A percentile compares a stretch with the other conserved stretches of the same genome.
Conservation (phyloP, 257 asterid genomes). For the Cynanchum wilfordii region DNA sequence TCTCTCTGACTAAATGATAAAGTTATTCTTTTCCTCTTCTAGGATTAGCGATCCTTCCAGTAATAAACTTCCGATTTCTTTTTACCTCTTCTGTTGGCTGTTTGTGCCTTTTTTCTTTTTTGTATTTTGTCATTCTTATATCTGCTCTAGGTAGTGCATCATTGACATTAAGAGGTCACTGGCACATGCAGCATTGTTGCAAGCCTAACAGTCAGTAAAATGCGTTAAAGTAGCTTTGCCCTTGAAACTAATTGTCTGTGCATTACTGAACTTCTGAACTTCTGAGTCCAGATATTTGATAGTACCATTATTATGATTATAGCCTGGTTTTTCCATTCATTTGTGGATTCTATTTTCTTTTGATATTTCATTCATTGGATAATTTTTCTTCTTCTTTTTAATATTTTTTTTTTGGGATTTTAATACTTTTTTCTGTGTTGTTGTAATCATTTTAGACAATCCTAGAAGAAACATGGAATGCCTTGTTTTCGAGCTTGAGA, state of each 20-base stretch:
- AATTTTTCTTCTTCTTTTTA: neutral
- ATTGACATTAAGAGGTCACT: neutral
- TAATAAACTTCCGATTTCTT: neutral
- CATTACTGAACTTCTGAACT: neutral
- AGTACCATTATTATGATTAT: neutral
- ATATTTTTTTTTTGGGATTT: neutral
- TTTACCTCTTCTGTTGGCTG: neutral
- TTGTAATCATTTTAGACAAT: slow-evolving; percentile 45
- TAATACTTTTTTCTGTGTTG: neutral
- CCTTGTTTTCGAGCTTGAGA: slow-evolving; percentile 71
- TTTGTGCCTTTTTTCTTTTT: neutral
- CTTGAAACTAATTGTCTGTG: neutral
- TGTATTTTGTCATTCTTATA: neutral
- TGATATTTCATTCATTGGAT: neutral
- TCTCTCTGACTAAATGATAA: neutral
- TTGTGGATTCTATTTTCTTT: slow-evolving; percentile 2
- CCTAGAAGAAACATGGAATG: slow-evolving; percentile 91
- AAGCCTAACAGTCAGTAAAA: neutral
- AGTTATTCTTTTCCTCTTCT: neutral
- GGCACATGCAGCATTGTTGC: neutral
- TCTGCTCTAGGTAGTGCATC: neutral
- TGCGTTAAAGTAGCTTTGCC: neutral
- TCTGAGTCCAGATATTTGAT: neutral
- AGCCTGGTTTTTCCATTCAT: neutral
- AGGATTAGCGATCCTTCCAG: neutral